phyloP scores from a whole-genome alignment of 768 basidiomycete genomes.

The Lanmaoa rubissima region DNA sequence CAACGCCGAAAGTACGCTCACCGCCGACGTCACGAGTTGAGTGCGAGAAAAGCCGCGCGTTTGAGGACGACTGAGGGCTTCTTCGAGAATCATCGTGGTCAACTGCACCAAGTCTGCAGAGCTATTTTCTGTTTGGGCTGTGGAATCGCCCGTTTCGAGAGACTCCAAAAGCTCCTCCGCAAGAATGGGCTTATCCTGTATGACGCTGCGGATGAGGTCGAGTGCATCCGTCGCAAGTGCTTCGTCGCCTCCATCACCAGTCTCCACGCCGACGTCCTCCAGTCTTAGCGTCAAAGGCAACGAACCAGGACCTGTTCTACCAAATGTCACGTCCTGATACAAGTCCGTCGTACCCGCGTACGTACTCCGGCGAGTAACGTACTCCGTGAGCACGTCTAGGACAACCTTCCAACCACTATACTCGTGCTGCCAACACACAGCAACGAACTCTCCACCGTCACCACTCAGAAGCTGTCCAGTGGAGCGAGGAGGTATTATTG shows the following conservation, averaged over 20 bases:
- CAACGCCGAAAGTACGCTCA: conserved; percentile 78
- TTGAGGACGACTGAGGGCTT: conserved; percentile 58
- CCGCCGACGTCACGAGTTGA: conserved; percentile 72
- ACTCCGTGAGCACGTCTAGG: conserved; percentile 77
- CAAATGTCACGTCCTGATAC: conserved; percentile 55
- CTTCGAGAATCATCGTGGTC: conserved; percentile 78
- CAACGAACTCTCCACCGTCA: conserved; percentile 61
- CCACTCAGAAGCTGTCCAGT: conserved; percentile 69
- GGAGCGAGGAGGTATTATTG: conserved; percentile 63
- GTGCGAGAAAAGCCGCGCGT: conserved; percentile 47
- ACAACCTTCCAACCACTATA: conserved; percentile 87
- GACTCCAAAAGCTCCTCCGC: conserved; percentile 65
- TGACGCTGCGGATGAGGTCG: conserved; percentile 75
- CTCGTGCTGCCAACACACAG: conserved; percentile 77
- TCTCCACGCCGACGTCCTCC: conserved; percentile 73
- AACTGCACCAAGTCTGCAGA: conserved; percentile 76
- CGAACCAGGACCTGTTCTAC: conserved; percentile 38
- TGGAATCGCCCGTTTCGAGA: conserved; percentile 42
- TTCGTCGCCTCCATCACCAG: conserved; percentile 60
- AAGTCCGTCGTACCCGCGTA: conserved; percentile 38
- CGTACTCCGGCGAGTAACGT: conserved; percentile 57
- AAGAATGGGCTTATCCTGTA: conserved; percentile 65
- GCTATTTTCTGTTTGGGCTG: conserved; percentile 47
- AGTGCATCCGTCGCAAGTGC: conserved; percentile 67
- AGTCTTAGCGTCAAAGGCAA: conserved; percentile 47